Evolutionary conservation across 192 early-diverging fungal genomes (phyloP), one percentile per base, ranked within the genome.

Genomic region (Rhizophagus clarus): DNA sequence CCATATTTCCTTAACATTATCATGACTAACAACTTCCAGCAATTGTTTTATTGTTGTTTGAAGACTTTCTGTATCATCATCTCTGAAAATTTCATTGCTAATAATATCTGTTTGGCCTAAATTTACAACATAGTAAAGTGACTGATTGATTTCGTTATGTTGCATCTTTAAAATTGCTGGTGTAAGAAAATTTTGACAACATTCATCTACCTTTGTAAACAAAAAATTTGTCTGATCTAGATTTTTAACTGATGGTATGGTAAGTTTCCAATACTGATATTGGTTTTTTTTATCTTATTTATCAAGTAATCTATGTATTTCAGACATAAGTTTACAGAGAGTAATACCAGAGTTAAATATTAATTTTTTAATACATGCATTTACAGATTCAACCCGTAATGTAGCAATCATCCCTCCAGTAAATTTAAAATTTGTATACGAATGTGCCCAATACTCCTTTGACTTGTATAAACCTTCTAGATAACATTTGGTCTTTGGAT

Each of bases 1-100:
- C n/a, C 68, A 40, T 40, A 37, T 37, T 70, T 70, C 32, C 3
- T 70, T 37, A 42, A 70, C 17, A 70, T 70, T 70, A 70, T 3
- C 3, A 5, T 3, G 2, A 32, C 17, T 34, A 70, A 40, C 68
- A 32, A 70, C 14, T 32, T 70, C n/a, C 3, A 70, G 5, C 17
- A 70, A 40, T 37, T 42, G 8, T 7, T 34, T 2, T 42, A 70
- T 22, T n/a, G 8, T 70, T 10, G 11, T 34, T 70, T 70, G 2
- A 22, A 29, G 31, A 42, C 4, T 70, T n/a, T n/a, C n/a, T n/a
- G n/a, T n/a, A n/a, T n/a, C n/a, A n/a, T n/a, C n/a, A n/a, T n/a
- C n/a, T n/a, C n/a, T n/a, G n/a, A n/a, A n/a, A n/a, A n/a, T n/a
- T n/a, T n/a, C n/a, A n/a, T n/a, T n/a, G n/a, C n/a, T n/a, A n/a